Evolutionary conservation across 1,284 basidiomycete species (phyloP), one percentile per base, ranked within the genome.

Genomic region (Pseudozyma thailandica): DNA sequence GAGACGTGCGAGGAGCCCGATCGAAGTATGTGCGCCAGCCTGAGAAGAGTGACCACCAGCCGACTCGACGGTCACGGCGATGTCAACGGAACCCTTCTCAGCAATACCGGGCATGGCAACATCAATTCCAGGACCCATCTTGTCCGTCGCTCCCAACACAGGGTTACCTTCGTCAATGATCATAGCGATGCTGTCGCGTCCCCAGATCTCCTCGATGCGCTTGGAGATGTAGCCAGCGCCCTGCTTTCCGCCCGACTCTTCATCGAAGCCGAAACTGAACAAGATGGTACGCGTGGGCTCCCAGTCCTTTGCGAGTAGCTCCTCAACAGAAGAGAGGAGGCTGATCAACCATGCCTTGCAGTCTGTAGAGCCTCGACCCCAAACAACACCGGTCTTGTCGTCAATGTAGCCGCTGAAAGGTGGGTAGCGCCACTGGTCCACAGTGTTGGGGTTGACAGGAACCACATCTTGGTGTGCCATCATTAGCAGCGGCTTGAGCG

Each of bases 241-340:
- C 81, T 74, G 43, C 38, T 70, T 56, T 51, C 72, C 74, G 44
- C 68, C 47, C 1, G 66, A 50, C 82, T 91, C 90, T 74, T 91
- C 90, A 74, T 91, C 90, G 57, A 88, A 88, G n/a, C 90, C 90
- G 49, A 88, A 88, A 1, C 88, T 86, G 23, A 90, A 84, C 21
- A 91, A 84, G 38, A 91, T 83, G 18, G 71, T 77, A 28, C 84
- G 75, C 42, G 69, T 75, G 6, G 87, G 86, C 60, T 82, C 56
- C 73, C 83, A 87, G 37, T 57, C 64, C 13, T 56, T 48, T 4
- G 81, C 84, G 18, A 86, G 69, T 15, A 88, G 83, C 44, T 83
- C 83, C 77, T 87, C 86, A 12, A 86, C 74, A 0, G 86, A 83
- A 7, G 83, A 81, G 39, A 86, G 78, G 49, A 86, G 84, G 10